Conservation (phyloP, 2,329 filamentous ascomycete species). For the Colletotrichum incanum region DNA sequence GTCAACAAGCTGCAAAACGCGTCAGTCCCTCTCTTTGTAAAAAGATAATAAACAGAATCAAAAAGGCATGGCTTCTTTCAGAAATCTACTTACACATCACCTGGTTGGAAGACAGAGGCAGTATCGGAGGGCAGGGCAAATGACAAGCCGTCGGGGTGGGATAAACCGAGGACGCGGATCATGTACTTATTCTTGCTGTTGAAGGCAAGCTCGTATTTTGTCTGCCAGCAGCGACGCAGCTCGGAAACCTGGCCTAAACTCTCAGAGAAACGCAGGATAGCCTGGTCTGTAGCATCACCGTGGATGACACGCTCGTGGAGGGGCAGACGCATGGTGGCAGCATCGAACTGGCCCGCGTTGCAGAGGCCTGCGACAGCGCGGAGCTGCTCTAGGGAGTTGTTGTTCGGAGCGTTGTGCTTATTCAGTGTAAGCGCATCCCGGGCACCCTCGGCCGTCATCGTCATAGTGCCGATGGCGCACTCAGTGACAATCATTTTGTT, state of each 20-base stretch:
- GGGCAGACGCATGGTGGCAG: conserved; percentile 71
- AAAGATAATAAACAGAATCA: too few species aligned
- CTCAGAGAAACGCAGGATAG: conserved; percentile 81
- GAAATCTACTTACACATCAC: conserved; percentile 50
- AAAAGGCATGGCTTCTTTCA: not conserved
- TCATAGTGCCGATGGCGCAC: conserved; percentile 70
- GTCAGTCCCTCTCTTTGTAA: not conserved
- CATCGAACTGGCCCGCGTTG: conserved; percentile 84
- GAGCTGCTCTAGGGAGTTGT: conserved; percentile 70
- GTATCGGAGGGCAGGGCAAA: conserved; percentile 42
- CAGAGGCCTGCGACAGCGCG: conserved; percentile 76
- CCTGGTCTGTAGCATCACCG: conserved; percentile 84
- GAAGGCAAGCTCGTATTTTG: conserved; percentile 79
- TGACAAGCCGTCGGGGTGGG: conserved; percentile 48
- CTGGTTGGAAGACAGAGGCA: conserved; percentile 46
- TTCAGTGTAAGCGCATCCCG: conserved; percentile 55
- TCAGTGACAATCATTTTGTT: conserved; percentile 83
- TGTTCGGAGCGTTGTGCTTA: conserved; percentile 48
- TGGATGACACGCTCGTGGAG: conserved; percentile 76
- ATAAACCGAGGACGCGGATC: conserved; percentile 73
- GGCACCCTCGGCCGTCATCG: conserved; percentile 67
- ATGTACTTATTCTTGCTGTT: conserved; percentile 91
- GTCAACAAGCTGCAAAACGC: conserved; percentile 68
- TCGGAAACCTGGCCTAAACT: conserved; percentile 72
- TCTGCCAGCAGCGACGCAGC: conserved; percentile 75